Base-by-base conservation (phyloP, 495 filamentous ascomycete species). In the Podospora pseudopauciseta region DNA sequence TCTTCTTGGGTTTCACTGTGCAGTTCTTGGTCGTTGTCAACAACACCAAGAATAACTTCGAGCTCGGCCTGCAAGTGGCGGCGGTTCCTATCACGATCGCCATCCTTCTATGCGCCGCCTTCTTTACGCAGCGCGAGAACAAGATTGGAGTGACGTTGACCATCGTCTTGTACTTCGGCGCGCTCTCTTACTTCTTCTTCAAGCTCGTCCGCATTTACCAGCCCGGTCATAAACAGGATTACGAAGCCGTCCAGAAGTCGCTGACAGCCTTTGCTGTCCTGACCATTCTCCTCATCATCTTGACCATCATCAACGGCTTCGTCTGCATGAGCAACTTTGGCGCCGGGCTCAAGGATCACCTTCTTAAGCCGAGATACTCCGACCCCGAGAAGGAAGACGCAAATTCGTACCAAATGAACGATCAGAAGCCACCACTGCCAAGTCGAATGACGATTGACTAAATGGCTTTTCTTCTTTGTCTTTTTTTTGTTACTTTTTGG, bases 1-100 rank as follows among this genome's bases (percentile, higher is more conserved):
- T 99, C 85, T 99, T 99, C 86, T 87, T 99, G 63, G 95, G 93
- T 16, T 99, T 99, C 75, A 97, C 94, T 5, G 90, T 99, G 53
- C 95, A 99, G 76, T 98, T 99, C 80, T 83, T 99, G 32, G 95
- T 98, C 69, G 89, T 99, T 66, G 93, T 98, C 54, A 88, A 86
- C 49, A 80, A 86, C 69, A 86, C 84, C 32, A 82, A 82, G 32
- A 84, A 23, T 23, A 23, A 90, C 71, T 79, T 85, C 73, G 95
- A 99, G 77, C 92, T 96, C 74, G 89, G 84, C 58, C 85, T 98
- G 66, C 98, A 96, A 5, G 86, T 94, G 56, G 91, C 89, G 70
- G 95, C 93, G 23, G 89, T 99, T 60, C 93, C 94, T 23, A 82
- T 97, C 74, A 98, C 95, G 3, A 93, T 98, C 67, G 75, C 88